phyloP scores from a whole-genome alignment of 257 asterid genomes.

The Solanum pinnatisectum region DNA sequence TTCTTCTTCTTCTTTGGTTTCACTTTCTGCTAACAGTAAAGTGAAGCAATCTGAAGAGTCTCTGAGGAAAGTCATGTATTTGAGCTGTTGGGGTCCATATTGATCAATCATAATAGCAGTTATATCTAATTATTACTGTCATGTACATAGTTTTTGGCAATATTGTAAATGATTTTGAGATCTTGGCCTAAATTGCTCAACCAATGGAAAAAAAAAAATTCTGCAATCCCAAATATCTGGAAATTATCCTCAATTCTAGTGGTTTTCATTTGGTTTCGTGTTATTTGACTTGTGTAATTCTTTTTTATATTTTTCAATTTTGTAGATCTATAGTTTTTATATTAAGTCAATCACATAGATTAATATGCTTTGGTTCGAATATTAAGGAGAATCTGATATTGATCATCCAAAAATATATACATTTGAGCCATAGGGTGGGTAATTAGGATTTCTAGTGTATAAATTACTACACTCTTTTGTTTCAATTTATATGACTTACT shows the following conservation, averaged over 20 bases:
- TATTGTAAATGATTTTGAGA: background rate
- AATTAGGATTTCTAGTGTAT: background rate
- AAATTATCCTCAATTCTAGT: background rate
- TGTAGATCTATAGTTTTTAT: background rate
- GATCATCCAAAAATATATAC: background rate
- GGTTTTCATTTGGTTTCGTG: too few species aligned
- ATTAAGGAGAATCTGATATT: background rate
- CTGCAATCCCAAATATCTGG: background rate
- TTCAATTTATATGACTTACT: too few species aligned
- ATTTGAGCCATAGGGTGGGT: background rate
- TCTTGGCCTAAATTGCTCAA: background rate
- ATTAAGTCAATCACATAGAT: background rate
- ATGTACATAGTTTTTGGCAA: background rate
- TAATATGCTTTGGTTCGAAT: background rate
- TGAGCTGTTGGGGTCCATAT: constrained; percentile 27
- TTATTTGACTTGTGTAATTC: background rate
- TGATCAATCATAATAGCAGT: background rate
- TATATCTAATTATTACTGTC: background rate
- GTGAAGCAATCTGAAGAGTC: constrained; percentile 12
- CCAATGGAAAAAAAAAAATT: background rate
- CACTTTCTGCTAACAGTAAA: background rate
- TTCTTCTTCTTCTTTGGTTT: background rate
- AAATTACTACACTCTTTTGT: background rate
- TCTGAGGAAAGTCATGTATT: constrained; percentile 15
- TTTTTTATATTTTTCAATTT: background rate